Evolutionary conservation across 2,329 filamentous ascomycete genomes (phyloP).

Genomic region (Exophiala spinifera): DNA sequence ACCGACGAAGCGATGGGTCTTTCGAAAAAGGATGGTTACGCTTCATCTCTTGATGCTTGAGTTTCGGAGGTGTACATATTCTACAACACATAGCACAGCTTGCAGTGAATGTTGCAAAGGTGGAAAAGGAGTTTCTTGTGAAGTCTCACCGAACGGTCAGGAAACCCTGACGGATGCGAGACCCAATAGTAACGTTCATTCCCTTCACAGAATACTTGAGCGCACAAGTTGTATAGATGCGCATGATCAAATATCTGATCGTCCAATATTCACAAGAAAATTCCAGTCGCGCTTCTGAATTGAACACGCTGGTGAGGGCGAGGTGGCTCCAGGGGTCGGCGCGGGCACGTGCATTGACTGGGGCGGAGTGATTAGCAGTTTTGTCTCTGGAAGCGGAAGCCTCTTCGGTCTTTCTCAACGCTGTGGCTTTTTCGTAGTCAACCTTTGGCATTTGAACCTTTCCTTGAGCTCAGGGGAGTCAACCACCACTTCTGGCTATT

Average conservation of each 20-base stretch:
- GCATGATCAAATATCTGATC: no score
- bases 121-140: no score
- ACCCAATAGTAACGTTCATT: no score
- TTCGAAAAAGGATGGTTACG: constrained; percentile 19
- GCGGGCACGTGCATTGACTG: constrained; percentile 7
- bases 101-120: no score
- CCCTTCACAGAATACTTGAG: no score
- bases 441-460: constrained; percentile 1
- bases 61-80: neutral
- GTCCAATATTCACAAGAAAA: no score
- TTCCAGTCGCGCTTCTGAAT: neutral
- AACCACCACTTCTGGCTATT: neutral
- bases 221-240: no score
- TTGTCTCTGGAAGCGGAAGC: constrained; percentile 8
- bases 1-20: constrained; percentile 1
- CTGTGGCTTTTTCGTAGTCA: neutral
- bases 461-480: neutral
- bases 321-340: neutral
- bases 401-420: no score
- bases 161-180: no score
- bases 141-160: no score
- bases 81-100: neutral
- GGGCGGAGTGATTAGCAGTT: constrained; percentile 3
- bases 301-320: neutral
- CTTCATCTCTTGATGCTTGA: constrained; percentile 13